Evolutionary conservation across 306 rosid species (phyloP), one percentile per base, ranked within the genome.

Genomic region (Gastrolobium villosum): DNA sequence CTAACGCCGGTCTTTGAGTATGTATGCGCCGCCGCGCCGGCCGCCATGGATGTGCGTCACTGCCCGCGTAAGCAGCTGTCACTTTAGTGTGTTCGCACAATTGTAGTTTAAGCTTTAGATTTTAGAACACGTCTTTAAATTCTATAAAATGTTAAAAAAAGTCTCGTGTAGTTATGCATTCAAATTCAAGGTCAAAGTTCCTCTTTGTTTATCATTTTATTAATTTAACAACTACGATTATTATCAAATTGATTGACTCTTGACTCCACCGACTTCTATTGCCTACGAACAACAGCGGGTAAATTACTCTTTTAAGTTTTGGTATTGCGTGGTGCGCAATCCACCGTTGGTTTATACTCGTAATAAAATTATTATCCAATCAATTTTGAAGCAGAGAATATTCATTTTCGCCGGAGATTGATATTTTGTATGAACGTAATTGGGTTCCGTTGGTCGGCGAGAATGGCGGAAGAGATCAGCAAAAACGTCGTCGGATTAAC

Each of bases 381-480:
- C 40, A 49, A 35, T 28, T 70, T 71, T 50, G 11, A 20, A 75
- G 62, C 2, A 65, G 35, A 46, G 28, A 48, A 50, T 62, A 57
- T 57, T 20, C 26, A 20, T 20, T 20, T 20, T 20, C 26, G 7
- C 46, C 55, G 65, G 63, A 7, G 77, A 59, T 78, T 77, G 30
- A 10, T n/a, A 15, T 11, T 37, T 5, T 5, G 83, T 81, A 80
- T 78, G 89, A 85, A 10, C 79, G 14, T 55, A 37, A 83, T 55
- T 82, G 75, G 85, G 48, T 40, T 28, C 20, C 84, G 87, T 35
- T 71, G 69, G 56, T 65, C 69, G 9, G 52, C 35, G 49, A 75
- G 31, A 84, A 91, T 93, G 98, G 94, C 98, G 14, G 88, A 87
- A 78, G 93, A 85, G 62, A 46, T 88, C 13, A 65, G 74, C 15